Conservation (phyloP, 306 rosid genomes). For the Luffa acutangula region DNA sequence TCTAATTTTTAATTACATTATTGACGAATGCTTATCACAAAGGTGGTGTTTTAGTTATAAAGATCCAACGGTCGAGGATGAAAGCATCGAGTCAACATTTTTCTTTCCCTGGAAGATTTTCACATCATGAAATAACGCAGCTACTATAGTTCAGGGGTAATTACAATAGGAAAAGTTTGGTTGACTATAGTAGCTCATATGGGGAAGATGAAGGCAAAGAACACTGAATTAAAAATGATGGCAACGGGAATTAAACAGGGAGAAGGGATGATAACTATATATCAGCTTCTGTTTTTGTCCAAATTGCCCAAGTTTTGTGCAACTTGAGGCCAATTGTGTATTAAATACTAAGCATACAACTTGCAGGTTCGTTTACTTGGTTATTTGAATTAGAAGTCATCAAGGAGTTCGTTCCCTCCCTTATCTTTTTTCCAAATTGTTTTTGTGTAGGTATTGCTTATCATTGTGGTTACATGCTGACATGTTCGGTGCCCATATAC, state of each 20-base stretch:
- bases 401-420: not conserved
- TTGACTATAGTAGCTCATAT: not conserved
- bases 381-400: not conserved
- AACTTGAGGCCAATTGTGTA: not conserved
- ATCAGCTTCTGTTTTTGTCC: not conserved
- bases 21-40: not conserved
- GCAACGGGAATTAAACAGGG: not conserved
- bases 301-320: not conserved
- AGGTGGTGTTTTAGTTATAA: not conserved
- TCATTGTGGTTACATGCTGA: not conserved
- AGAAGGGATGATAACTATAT: not conserved
- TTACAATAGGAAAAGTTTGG: not conserved
- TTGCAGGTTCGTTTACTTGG: conserved; percentile 1
- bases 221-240: not conserved
- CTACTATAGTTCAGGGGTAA: not conserved
- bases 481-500: not conserved
- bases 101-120: not conserved
- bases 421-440: not conserved
- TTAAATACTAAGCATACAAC: not conserved
- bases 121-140: not conserved
- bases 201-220: not conserved
- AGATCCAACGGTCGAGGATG: not conserved
- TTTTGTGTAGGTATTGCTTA: not conserved
- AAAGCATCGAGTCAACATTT: not conserved
- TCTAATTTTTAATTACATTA: not conserved